phyloP scores from a whole-genome alignment of 805 yeast genomes.

The Saccharomycopsis javanensis region DNA sequence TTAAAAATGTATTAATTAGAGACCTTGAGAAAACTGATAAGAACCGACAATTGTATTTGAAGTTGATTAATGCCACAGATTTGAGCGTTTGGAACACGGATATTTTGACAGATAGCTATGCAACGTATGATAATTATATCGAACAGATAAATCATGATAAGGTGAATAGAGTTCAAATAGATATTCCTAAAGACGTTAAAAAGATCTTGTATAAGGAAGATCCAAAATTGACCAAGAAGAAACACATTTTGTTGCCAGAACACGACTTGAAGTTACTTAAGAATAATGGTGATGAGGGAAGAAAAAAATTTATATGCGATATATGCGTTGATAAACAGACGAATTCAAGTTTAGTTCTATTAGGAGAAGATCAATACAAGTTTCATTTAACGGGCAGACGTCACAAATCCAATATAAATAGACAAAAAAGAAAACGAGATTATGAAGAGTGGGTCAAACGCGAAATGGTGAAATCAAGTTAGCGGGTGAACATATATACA shows the following conservation, averaged over 20 bases:
- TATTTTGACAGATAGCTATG: slow-evolving; percentile 48
- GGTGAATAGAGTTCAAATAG: neutral
- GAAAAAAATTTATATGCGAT: slow-evolving; percentile 53
- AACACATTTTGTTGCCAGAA: neutral
- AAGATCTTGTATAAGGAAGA: neutral
- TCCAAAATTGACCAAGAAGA: neutral
- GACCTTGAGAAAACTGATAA: slow-evolving; percentile 32
- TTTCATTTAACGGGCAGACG: slow-evolving; percentile 59
- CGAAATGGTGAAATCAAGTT: neutral
- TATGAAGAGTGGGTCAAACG: slow-evolving; percentile 35
- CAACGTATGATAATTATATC: slow-evolving; percentile 32
- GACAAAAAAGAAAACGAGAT: slow-evolving; percentile 41
- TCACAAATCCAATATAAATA: slow-evolving; percentile 46
- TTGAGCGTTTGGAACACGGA: slow-evolving; percentile 46
- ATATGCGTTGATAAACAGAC: slow-evolving; percentile 50
- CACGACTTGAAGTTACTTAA: neutral
- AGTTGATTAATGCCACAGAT: slow-evolving; percentile 70
- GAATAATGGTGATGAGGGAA: neutral
- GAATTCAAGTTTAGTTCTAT: slow-evolving; percentile 42
- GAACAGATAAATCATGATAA: slow-evolving; percentile 4
- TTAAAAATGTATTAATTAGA: slow-evolving; percentile 54
- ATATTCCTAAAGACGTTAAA: slow-evolving; percentile 5
- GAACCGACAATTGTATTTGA: slow-evolving; percentile 28
- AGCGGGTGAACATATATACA: neutral
- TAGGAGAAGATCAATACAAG: slow-evolving; percentile 66